Evolutionary conservation across 2,329 filamentous ascomycete species (phyloP).

Genomic region (Penicillium corylophilum): DNA sequence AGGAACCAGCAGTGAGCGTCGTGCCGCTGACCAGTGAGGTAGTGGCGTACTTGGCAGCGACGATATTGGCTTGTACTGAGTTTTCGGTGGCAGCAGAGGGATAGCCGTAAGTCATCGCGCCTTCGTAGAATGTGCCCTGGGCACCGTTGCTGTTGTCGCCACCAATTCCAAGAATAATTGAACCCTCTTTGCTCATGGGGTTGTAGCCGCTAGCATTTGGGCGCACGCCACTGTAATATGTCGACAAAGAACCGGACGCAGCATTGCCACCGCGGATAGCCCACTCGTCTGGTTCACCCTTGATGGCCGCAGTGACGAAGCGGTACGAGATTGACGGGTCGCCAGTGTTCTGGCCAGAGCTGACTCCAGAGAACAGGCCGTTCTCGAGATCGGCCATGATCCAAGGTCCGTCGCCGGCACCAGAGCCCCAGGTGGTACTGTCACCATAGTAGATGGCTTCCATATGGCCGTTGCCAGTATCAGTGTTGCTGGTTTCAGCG

Average conservation of each 20-base stretch:
- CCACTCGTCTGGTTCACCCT: constrained; percentile 58
- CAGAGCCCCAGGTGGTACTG: constrained; percentile 56
- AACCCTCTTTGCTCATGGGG: constrained; percentile 63
- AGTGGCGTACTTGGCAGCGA: constrained; percentile 56
- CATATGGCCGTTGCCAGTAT: constrained; percentile 65
- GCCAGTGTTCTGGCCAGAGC: constrained; percentile 47
- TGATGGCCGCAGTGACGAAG: constrained; percentile 59
- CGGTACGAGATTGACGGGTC: constrained; percentile 55
- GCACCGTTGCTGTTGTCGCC: constrained; percentile 62
- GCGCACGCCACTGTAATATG: constrained; percentile 59
- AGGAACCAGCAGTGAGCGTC: no score
- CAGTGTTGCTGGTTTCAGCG: constrained; percentile 52
- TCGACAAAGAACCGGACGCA: constrained; percentile 55
- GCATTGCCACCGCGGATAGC: constrained; percentile 60
- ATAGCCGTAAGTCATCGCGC: constrained; percentile 63
- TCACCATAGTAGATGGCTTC: constrained; percentile 66
- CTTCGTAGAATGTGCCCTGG: constrained; percentile 66
- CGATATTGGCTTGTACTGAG: constrained; percentile 60
- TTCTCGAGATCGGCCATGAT: constrained; percentile 70
- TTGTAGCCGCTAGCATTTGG: constrained; percentile 57
- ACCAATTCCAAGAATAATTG: constrained; percentile 69
- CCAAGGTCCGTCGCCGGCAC: constrained; percentile 62
- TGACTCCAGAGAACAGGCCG: constrained; percentile 60
- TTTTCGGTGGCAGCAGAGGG: constrained; percentile 60
- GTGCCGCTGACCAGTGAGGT: constrained; percentile 7